Percentiles rank a stretch among this genome's conserved stretches.
These are phyloP conservation scores for Colletotrichum eremochloae DNA, from an alignment of 2,329 filamentous ascomycete genomes.

Conservation along the genomic window DNA sequence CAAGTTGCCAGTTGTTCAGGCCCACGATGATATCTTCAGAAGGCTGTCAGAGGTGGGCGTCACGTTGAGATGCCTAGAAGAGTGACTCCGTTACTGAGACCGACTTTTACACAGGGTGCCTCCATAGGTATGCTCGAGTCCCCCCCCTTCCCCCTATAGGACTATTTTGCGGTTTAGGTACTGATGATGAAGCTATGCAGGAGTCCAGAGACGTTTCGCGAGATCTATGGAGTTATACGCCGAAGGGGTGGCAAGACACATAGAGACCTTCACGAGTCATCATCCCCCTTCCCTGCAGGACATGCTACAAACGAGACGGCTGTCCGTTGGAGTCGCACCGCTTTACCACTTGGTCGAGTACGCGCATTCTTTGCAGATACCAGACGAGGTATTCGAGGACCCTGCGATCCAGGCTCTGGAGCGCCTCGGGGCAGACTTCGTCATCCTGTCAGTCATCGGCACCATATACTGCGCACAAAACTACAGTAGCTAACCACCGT, in stretches of 20 bases:
- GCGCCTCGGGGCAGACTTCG: neutral
- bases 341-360: neutral
- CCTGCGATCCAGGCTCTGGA: neutral
- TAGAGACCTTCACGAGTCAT: neutral
- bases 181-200: neutral
- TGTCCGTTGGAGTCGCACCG: neutral
- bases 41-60: neutral
- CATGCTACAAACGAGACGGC: neutral
- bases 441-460: neutral
- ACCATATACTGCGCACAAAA: too few species aligned
- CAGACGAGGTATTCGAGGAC: neutral
- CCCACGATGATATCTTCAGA: neutral
- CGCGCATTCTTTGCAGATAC: neutral
- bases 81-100: neutral
- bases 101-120: neutral
- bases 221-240: neutral
- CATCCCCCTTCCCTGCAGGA: neutral
- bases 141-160: too few species aligned
- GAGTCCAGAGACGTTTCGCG: neutral
- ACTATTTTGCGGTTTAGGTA: neutral
- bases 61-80: neutral
- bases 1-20: neutral
- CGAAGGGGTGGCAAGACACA: neutral
- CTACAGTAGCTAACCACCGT: neutral
- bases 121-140: neutral